Evolutionary conservation across 2,329 filamentous ascomycete genomes (phyloP), one percentile per base, ranked within the genome.

Genomic region (Pseudonectria buxi): DNA sequence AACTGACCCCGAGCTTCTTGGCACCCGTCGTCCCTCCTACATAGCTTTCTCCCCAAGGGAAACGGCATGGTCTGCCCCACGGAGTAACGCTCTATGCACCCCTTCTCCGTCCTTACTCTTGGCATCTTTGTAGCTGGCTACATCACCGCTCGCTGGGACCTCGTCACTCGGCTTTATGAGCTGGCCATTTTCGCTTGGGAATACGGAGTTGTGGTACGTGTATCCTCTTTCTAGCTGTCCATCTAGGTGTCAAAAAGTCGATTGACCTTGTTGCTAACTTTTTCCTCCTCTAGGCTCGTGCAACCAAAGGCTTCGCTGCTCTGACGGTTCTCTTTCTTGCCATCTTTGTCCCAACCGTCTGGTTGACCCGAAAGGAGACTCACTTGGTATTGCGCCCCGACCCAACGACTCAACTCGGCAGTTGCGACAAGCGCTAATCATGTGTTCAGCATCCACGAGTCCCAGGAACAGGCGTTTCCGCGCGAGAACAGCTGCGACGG

Each of bases 51-150:
- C 30, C 26, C 32, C 15, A 24, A 24, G 30, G 35, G 38, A 40
- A 41, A 52, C 49, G 65, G 65, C 61, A 71, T 72, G 69, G 59
- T 53, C 61, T 56, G 58, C 54, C 58, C 50, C 40, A 41, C 46
- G 45, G 49, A 57, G 59, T 62, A 65, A 56, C 63, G 66, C 67
- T 76, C 72, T 74, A 96, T 96, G 90, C 89, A 95, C 87, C 87
- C 89, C 58, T 95, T 96, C 72, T 96, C 90, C 46, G 72, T 90
- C 63, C 78, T 95, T 65, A 94, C 89, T 57, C 81, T 95, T 69
- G 88, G 85, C 69, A 95, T 98, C 71, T 98, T 98, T 72, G 84
- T 96, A 75, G 90, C 92, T 70, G 92, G 92, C 65, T 98, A 98
- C 75, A 96, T 90, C 64, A 98, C 92, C 68, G 92, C 92, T 60